phyloP scores from a whole-genome alignment of 2,329 filamentous ascomycete species.

The Truncatella angustata region DNA sequence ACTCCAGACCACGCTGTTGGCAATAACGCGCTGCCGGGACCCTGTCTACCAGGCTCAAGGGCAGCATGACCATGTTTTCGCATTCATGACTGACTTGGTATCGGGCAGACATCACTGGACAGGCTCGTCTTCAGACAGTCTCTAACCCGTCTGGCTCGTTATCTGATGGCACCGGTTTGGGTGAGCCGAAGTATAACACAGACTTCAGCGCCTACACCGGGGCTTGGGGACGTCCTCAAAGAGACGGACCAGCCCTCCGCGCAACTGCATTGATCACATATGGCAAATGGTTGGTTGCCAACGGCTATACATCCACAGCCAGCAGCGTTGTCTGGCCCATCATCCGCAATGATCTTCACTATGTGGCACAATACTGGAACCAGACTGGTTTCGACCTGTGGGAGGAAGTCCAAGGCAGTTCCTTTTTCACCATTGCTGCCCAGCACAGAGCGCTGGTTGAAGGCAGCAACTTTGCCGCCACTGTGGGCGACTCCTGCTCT shows the following conservation, averaged over 20 bases:
- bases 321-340: conserved; percentile 66
- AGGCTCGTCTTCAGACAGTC: conserved; percentile 65
- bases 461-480: conserved; percentile 64
- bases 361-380: conserved; percentile 72
- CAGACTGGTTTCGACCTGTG: conserved; percentile 71
- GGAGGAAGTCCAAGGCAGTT: conserved; percentile 76
- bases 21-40: background rate
- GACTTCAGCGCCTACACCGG: conserved; percentile 64
- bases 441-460: conserved; percentile 69
- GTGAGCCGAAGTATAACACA: conserved; percentile 71
- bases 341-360: conserved; percentile 72
- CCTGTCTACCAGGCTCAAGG: background rate
- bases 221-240: conserved; percentile 74
- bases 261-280: conserved; percentile 73
- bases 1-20: too few species aligned
- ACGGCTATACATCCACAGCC: conserved; percentile 60
- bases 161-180: conserved; percentile 54
- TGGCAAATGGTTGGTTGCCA: conserved; percentile 67
- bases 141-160: conserved; percentile 67
- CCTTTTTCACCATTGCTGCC: conserved; percentile 73
- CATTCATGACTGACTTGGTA: background rate
- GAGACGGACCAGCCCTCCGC: conserved; percentile 75
- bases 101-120: conserved; percentile 52
- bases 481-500: conserved; percentile 58
- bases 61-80: background rate